Evolutionary conservation across 345 rosid genomes (phyloP), one percentile per base, ranked within the genome.

Genomic region (Gossypium mustelinum): DNA sequence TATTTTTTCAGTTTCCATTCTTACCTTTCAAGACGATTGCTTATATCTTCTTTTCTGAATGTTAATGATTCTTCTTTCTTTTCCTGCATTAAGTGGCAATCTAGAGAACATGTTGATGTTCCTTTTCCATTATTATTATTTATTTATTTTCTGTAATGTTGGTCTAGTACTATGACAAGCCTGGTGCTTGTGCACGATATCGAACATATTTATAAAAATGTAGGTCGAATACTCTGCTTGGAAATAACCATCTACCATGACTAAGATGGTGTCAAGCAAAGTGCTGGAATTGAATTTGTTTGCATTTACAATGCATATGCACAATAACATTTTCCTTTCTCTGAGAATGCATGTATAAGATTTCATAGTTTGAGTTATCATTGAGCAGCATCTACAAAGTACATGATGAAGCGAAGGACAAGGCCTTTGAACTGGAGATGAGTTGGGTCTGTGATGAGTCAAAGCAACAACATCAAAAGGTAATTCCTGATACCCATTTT

Each of bases 381-480:
- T 51, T 74, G 69, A 75, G 81, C 87, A 94, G 99, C 81, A 93
- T 95, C 64, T 95, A 95, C 85, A 92, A 90, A 75, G 94, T 95
- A 54, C 99, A 95, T 17, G 98, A 95, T 79, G 98, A 95, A 81
- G 99, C 99, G 25, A 95, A 95, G 85, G 99, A 93, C 86, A 95
- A 95, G 84, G 97, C 98, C 39, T 95, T 91, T 74, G 98, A 95
- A 82, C 79, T 91, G 81, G 98, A 93, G 77, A 85, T 95, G 97
- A 95, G 98, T 63, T 93, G 99, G 99, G 90, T 93, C 59, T 95
- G 98, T 56, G 96, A 95, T 20, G 98, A 95, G 72, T 95, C 99
- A 7, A 95, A 93, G 76, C 86, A 86, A 55, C 89, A 79, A 84
- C 98, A 95, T 75, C 88, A 89, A 81, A 95, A 93, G 97, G 99